Conservation (phyloP, 2,329 filamentous ascomycete species). For the Tolypocladium endophyticum region DNA sequence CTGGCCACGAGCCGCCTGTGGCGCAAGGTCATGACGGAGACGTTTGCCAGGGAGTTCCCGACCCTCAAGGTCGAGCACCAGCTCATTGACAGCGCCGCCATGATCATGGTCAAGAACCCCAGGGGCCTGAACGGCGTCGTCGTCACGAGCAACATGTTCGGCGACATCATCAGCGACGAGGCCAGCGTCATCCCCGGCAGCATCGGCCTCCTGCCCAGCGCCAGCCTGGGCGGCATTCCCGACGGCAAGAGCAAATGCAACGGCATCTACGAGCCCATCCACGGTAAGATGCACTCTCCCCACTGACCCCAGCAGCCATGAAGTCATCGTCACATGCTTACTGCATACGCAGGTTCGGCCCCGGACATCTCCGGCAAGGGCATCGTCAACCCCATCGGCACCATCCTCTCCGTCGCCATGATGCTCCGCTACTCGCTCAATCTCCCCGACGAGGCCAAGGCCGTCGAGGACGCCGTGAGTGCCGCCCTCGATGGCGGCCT, state of each 20-base stretch:
- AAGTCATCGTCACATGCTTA: slow-evolving; percentile 1
- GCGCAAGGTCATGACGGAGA: slow-evolving; percentile 76
- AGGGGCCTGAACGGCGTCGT: slow-evolving; percentile 79
- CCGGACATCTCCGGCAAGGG: slow-evolving; percentile 89
- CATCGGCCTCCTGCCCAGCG: slow-evolving; percentile 79
- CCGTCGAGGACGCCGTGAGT: slow-evolving; percentile 73
- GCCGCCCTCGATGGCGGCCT: slow-evolving; percentile 69
- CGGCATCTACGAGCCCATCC: slow-evolving; percentile 96
- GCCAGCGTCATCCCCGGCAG: slow-evolving; percentile 88
- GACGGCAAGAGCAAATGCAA: slow-evolving; percentile 78
- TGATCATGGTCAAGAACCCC: slow-evolving; percentile 96
- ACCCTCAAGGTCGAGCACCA: slow-evolving; percentile 77
- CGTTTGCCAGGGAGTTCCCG: slow-evolving; percentile 83
- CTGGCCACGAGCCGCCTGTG: slow-evolving; percentile 83
- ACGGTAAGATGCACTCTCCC: slow-evolving; percentile 46
- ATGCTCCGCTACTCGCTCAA: slow-evolving; percentile 89
- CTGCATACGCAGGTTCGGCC: slow-evolving; percentile 53
- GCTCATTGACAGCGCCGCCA: slow-evolving; percentile 91
- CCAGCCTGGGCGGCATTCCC: slow-evolving; percentile 75
- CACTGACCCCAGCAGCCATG: neutral
- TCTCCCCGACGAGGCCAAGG: slow-evolving; percentile 63
- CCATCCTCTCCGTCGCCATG: slow-evolving; percentile 86
- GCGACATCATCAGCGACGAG: slow-evolving; percentile 93
- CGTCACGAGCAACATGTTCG: slow-evolving; percentile 88
- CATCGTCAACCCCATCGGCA: slow-evolving; percentile 76